phyloP scores from a whole-genome alignment of 148 eudicot species.

The Vaccinium macrocarpon region DNA sequence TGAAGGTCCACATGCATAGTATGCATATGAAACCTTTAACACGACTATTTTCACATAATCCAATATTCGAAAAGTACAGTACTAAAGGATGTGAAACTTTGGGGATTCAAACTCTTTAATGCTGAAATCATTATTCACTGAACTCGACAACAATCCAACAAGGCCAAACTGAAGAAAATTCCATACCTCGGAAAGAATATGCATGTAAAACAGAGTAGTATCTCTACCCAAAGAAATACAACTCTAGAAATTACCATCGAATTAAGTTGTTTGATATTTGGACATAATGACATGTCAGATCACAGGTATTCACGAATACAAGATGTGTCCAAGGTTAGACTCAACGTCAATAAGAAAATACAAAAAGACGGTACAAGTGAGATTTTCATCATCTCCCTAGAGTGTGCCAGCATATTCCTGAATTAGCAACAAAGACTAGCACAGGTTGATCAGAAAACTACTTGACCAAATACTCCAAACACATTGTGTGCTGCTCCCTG shows the following conservation, averaged over 20 bases:
- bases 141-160: no score
- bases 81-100: no score
- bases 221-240: not conserved
- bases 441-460: not conserved
- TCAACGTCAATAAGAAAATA: not conserved
- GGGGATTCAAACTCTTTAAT: no score
- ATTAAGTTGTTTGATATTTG: not conserved
- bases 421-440: not conserved
- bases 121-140: no score
- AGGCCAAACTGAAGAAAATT: no score
- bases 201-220: not conserved
- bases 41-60: not conserved
- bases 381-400: not conserved
- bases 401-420: not conserved
- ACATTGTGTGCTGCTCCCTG: not conserved
- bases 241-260: not conserved
- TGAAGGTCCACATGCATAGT: not conserved
- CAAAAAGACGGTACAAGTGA: not conserved
- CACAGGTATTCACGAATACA: not conserved
- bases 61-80: not conserved
- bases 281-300: not conserved
- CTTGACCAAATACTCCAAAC: not conserved
- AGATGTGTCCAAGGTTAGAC: not conserved
- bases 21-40: not conserved
- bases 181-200: not conserved